Conservation (phyloP, 2,329 filamentous ascomycete genomes). For the Geosmithia morbida region DNA sequence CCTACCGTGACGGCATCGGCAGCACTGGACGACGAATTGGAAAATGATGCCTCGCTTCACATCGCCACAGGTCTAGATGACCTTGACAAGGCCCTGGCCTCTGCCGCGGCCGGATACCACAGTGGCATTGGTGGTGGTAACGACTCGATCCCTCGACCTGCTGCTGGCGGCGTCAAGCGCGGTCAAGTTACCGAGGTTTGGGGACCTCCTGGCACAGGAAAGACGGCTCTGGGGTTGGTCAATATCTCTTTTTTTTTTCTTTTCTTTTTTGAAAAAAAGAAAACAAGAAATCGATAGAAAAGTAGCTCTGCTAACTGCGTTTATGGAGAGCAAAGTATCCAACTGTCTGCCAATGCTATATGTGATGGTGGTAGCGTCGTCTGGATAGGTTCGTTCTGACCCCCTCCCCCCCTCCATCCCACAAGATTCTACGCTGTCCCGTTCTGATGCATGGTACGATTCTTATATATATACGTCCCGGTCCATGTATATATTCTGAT, state of each 20-base stretch:
- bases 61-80: constrained; percentile 40
- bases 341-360: constrained; percentile 51
- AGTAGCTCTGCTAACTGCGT: no score
- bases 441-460: no score
- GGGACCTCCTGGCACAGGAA: constrained; percentile 75
- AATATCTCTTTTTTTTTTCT: no score
- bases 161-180: constrained; percentile 49
- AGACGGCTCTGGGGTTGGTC: constrained; percentile 66
- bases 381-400: constrained; percentile 74
- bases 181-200: constrained; percentile 78
- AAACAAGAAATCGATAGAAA: no score
- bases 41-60: constrained; percentile 30
- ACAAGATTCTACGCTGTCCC: not conserved
- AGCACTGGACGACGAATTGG: constrained; percentile 48
- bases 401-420: no score
- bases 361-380: constrained; percentile 47
- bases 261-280: no score
- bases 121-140: no score
- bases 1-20: constrained; percentile 66
- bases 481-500: no score
- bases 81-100: constrained; percentile 33
- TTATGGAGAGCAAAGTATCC: constrained; percentile 54
- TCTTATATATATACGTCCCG: no score
- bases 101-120: constrained; percentile 4
- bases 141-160: no score